Evolutionary conservation across 352 stramenopile species (phyloP).

Genomic region (Phytophthora tentaculata): DNA sequence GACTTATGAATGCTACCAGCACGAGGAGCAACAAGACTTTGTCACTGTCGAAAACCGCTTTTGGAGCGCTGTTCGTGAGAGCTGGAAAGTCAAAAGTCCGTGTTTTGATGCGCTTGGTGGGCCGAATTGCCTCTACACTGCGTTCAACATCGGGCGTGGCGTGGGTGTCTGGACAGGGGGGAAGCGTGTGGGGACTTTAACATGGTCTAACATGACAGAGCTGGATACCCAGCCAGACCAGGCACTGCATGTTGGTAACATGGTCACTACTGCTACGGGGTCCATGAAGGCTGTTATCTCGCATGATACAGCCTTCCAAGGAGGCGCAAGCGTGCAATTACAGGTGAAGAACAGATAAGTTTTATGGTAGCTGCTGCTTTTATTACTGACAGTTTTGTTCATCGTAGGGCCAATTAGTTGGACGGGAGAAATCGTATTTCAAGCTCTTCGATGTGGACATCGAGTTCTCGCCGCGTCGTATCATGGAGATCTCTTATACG

Average conservation of each 20-base stretch:
- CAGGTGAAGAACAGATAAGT: conserved; percentile 23
- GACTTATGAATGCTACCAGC: conserved; percentile 46
- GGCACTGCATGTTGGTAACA: conserved; percentile 33
- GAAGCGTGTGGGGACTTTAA: conserved; percentile 2
- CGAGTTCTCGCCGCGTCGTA: conserved; percentile 41
- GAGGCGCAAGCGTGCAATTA: conserved; percentile 39
- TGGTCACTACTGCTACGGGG: conserved; percentile 32
- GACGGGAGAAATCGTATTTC: conserved; percentile 44
- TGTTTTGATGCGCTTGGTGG: conserved; percentile 46
- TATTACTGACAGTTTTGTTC: conserved; percentile 5
- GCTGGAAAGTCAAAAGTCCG: conserved; percentile 43
- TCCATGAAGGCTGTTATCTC: conserved; percentile 33
- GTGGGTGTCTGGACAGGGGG: conserved; percentile 37
- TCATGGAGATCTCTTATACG: conserved; percentile 51
- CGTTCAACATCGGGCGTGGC: conserved; percentile 47
- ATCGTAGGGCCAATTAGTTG: conserved; percentile 36
- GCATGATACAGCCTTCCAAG: conserved; percentile 44
- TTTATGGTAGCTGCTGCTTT: background rate
- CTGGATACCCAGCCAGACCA: conserved; percentile 43
- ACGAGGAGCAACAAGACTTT: conserved; percentile 38
- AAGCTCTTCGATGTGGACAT: conserved; percentile 55
- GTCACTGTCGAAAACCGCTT: conserved; percentile 41
- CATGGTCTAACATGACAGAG: conserved; percentile 46
- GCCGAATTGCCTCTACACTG: conserved; percentile 42
- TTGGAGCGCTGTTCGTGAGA: conserved; percentile 35